Evolutionary conservation across 768 basidiomycete species (phyloP), one percentile per base, ranked within the genome.

Genomic region (Mycena leptocephala): DNA sequence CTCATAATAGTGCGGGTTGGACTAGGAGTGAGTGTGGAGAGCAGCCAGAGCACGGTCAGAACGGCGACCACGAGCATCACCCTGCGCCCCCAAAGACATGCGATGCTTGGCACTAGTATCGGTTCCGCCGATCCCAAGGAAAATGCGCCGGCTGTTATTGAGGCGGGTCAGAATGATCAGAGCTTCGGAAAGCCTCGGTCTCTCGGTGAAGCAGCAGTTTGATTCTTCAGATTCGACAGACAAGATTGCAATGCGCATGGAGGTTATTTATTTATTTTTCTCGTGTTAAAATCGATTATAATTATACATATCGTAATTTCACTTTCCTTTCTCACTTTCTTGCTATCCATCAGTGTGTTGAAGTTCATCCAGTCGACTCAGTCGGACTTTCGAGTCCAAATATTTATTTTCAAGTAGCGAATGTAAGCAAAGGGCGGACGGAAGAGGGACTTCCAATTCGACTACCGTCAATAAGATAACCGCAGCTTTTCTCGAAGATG

Each of bases 1-100:
- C 79, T 84, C 70, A 83, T 84, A 37, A 83, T 84, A 75, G 82
- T 83, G 7, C 83, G 83, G 55, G 80, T 84, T 13, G 83, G 82
- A 46, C 78, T 81, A 20, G 82, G 83, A 46, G 63, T 80, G 43
- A 78, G 76, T 51, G 55, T 58, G 26, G 24, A 68, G 39, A 43
- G 53, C 55, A 43, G 14, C 5, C 22, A 41, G 30, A 22, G 35
- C 56, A 58, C 56, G 18, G 30, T 41, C 26, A 56, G 43, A 30
- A 26, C 53, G 5, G 53, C 35, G 24, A 48, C 9, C 32, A 33
- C 56, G 16, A 58, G 56, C 32, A 58, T 58, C 32, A 20, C 56
- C 18, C 18, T 58, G 30, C 56, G 56, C 56, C 56, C 30, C 18
- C 56, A 32, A 33, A 58, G 56, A 58, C 56, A 33, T 33, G 56